Evolutionary conservation across 2,329 filamentous ascomycete species (phyloP).

Genomic region (Zasmidium cellare): DNA sequence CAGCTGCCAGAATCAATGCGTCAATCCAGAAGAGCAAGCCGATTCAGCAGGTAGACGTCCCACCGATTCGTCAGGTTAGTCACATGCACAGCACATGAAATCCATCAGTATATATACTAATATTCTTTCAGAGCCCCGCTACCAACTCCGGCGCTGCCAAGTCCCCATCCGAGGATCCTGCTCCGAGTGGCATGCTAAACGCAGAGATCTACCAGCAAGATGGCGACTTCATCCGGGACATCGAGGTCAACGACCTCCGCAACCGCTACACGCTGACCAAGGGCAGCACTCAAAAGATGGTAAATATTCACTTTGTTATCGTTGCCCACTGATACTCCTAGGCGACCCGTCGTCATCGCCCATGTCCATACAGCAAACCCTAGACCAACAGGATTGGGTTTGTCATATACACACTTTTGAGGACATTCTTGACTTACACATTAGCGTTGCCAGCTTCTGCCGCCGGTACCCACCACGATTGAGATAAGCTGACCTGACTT

Average conservation of each 20-base stretch:
- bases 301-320: slow-evolving; percentile 71
- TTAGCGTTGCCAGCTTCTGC: slow-evolving; percentile 34
- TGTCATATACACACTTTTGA: slow-evolving; percentile 34
- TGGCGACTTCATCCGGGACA: slow-evolving; percentile 97
- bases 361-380: slow-evolving; percentile 1
- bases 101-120: not conserved
- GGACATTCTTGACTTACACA: slow-evolving; percentile 49
- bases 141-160: slow-evolving; percentile 54
- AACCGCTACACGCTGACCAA: slow-evolving; percentile 98
- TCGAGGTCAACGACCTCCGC: slow-evolving; percentile 96
- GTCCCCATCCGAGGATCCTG: slow-evolving; percentile 52
- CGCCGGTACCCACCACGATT: slow-evolving; percentile 59
- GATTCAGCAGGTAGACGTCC: slow-evolving; percentile 86
- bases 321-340: slow-evolving; percentile 61
- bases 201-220: slow-evolving; percentile 92
- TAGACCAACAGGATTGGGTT: slow-evolving; percentile 28
- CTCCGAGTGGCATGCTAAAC: slow-evolving; percentile 63
- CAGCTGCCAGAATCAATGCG: slow-evolving; percentile 55
- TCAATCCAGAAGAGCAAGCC: slow-evolving; percentile 67
- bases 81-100: not conserved
- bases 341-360: slow-evolving; percentile 32
- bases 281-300: slow-evolving; percentile 97
- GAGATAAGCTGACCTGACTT: slow-evolving; percentile 86
- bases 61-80: slow-evolving; percentile 65
- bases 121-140: slow-evolving; percentile 24